phyloP scores from a whole-genome alignment of 768 basidiomycete genomes.

The Hypholoma fasciculare region DNA sequence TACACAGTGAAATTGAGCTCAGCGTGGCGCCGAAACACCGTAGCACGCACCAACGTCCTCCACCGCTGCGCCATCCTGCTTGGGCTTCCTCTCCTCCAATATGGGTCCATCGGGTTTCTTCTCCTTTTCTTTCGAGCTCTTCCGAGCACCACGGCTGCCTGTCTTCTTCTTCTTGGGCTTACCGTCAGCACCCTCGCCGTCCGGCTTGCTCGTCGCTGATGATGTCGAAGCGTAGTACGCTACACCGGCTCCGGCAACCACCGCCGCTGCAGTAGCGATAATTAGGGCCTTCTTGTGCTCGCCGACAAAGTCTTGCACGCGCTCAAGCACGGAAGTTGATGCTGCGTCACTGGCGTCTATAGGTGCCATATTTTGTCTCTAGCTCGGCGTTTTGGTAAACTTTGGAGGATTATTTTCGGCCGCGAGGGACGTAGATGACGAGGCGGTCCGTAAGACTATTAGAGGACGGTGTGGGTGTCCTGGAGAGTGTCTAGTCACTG shows the following conservation, averaged over 20 bases:
- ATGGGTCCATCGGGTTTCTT: slow-evolving; percentile 72
- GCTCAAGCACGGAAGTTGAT: slow-evolving; percentile 46
- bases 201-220: slow-evolving; percentile 20
- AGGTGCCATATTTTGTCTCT: slow-evolving; percentile 1
- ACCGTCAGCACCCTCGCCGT: slow-evolving; percentile 35
- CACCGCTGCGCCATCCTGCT: slow-evolving; percentile 14
- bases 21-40: background rate
- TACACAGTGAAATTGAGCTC: background rate
- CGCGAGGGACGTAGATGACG: background rate
- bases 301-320: slow-evolving; percentile 65
- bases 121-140: slow-evolving; percentile 40
- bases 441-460: background rate
- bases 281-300: slow-evolving; percentile 80
- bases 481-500: background rate
- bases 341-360: slow-evolving; percentile 11
- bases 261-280: slow-evolving; percentile 70
- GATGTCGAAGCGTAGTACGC: slow-evolving; percentile 69
- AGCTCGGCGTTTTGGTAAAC: background rate
- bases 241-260: slow-evolving; percentile 65
- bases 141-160: slow-evolving; percentile 36
- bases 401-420: background rate
- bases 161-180: slow-evolving; percentile 42
- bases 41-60: slow-evolving; percentile 30
- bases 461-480: background rate
- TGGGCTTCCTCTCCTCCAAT: slow-evolving; percentile 70